Evolutionary conservation across 352 stramenopile genomes (phyloP), one percentile per base, ranked within the genome.

Genomic region (Phytophthora idaei): DNA sequence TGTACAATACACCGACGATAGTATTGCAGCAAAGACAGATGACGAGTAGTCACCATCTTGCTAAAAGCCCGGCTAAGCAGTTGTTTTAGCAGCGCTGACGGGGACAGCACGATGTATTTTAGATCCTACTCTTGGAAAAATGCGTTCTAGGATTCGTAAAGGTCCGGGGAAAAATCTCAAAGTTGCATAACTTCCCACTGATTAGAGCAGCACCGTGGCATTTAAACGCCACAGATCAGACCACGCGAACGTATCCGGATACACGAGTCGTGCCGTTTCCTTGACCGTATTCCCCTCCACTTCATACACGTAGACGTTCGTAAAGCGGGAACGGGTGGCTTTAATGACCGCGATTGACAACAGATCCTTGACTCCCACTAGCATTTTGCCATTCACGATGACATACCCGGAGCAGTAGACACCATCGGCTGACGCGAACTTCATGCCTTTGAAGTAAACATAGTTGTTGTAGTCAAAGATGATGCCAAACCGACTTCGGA

Each of bases 341-440:
- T 83, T 83, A 17, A 80, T 85, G 34, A 76, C 31, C 4, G 47
- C 48, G 10, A 81, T 58, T 4, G 58, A 57, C 21, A 72, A 17
- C 2, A 81, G 49, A 52, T 81, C 61, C 15, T 73, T 73, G 4
- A 63, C 63, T 3, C 50, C 34, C 27, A 84, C 67, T 12, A 84
- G 46, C 32, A 73, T 73, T 54, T 70, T 77, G 15, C 64, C 54
- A 57, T 78, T 78, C 3, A 70, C 76, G 25, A 83, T 74, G n/a
- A 83, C 73, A 53, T 71, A 83, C 2, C 71, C 75, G 11, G 61
- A 76, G 50, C 69, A 74, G 52, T 76, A 83, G 27, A 81, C 77
- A 2, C 72, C 76, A 21, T 80, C 74, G 0, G 67, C 67, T 7
- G 66, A 76, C 28, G 73, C 73, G 45, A 76, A 81, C 59, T 81